Evolutionary conservation across 1,284 basidiomycete species (phyloP), one percentile per base, ranked within the genome.

Genomic region (Cutaneotrichosporon cavernicola): DNA sequence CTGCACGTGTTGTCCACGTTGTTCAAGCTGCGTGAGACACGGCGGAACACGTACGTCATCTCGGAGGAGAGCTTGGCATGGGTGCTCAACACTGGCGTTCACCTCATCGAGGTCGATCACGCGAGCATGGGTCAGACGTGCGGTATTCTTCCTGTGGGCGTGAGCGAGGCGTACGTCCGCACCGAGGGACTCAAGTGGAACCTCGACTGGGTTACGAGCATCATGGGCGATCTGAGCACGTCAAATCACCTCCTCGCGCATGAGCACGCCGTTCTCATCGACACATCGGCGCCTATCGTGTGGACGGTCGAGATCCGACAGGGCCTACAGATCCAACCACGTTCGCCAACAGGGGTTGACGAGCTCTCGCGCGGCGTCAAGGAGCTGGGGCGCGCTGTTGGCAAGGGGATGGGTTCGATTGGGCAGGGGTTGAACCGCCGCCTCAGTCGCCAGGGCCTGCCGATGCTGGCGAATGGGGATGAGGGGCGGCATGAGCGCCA

Each of bases 131-230:
- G 95, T 0, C 86, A 88, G 62, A 97, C 94, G 0, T 99, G 96
- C 74, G 96, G 96, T 0, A 84, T 99, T 16, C 84, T 99, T 11
- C 97, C 96, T 0, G 85, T 99, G 0, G 96, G 94, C 1, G 82
- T 94, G 21, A 86, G 87, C 34, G 85, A 84, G 5, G 90, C 92
- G 0, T 81, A 86, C 16, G 83, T 99, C 22, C 86, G 88, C 1
- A 98, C 95, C 0, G 85, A 82, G 8, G 97, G 97, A 0, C 83
- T 98, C 50, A 84, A 88, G 70, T 99, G 96, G 96, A 90, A 99
- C 77, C 78, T 97, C 64, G 83, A 88, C 36, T 79, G 83, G 61
- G 81, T 83, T 62, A 94, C 92, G 0, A 90, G 88, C 0, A 90
- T 97, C 65, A 87, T 89, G 52, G 90, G 91, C 0, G 74, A 91